phyloP scores from a whole-genome alignment of 495 filamentous ascomycete species.

The Penicillium parvum region DNA sequence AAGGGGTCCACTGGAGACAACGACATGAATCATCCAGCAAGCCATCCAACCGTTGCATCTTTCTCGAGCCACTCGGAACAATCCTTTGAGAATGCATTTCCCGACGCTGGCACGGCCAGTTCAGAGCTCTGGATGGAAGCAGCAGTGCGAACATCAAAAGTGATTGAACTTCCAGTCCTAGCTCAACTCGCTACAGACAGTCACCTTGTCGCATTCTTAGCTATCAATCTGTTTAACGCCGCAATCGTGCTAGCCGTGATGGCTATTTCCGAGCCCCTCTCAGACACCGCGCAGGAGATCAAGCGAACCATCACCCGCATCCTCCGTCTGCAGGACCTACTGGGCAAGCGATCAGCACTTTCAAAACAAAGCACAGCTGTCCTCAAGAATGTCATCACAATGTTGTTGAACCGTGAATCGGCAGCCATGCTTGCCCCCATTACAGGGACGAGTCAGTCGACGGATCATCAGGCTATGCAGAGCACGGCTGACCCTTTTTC shows the following conservation, averaged over 20 bases:
- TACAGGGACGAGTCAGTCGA: too few relatives aligned
- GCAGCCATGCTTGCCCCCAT: too few relatives aligned
- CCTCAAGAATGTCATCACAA: too few relatives aligned
- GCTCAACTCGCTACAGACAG: constrained; percentile 26
- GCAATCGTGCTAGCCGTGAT: constrained; percentile 30
- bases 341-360: too few relatives aligned
- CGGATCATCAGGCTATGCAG: too few relatives aligned
- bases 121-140: constrained; percentile 28
- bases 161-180: constrained; percentile 23
- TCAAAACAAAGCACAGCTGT: too few relatives aligned
- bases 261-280: constrained; percentile 31
- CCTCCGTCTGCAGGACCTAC: constrained; percentile 26
- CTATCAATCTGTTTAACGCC: constrained; percentile 34
- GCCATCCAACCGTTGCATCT: background rate
- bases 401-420: too few relatives aligned
- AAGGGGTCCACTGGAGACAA: background rate
- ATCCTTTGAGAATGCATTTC: too few relatives aligned
- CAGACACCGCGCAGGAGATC: constrained; percentile 29
- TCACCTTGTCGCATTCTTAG: constrained; percentile 32
- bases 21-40: background rate
- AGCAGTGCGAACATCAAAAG: constrained; percentile 26
- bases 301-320: constrained; percentile 32
- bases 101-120: background rate
- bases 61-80: too few relatives aligned
- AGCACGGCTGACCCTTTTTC: too few relatives aligned